Conservation (phyloP, 805 yeast genomes). For the Jamesozyma jinghongensis region DNA sequence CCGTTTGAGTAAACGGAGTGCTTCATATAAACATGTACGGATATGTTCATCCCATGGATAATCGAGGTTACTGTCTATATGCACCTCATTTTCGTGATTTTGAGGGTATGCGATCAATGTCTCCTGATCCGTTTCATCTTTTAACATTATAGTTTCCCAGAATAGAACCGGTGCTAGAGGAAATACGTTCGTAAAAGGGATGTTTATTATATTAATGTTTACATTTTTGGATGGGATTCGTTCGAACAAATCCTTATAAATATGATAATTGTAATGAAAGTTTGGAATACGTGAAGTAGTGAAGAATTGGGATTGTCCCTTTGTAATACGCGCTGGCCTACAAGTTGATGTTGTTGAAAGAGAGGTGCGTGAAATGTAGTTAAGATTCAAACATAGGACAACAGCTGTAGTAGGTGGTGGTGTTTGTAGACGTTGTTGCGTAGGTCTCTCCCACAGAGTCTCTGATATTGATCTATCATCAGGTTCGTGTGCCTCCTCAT, state of each 20-base stretch:
- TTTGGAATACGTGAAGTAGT: conserved; percentile 17
- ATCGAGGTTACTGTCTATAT: background rate
- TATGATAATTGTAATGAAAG: conserved; percentile 27
- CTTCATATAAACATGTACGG: conserved; percentile 12
- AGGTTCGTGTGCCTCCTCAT: conserved; percentile 6
- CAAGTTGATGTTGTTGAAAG: conserved; percentile 4
- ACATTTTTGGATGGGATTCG: conserved; percentile 23
- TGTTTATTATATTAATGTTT: conserved; percentile 25
- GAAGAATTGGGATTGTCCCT: conserved; percentile 20
- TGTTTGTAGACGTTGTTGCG: conserved; percentile 12
- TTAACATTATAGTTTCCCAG: conserved; percentile 15
- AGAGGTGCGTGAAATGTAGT: conserved; percentile 15
- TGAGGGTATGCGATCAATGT: conserved; percentile 18
- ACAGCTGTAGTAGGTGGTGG: conserved; percentile 31
- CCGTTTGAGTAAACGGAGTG: conserved; percentile 1
- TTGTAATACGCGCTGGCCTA: conserved; percentile 20
- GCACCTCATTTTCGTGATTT: background rate
- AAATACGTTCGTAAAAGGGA: conserved; percentile 29
- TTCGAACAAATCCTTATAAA: conserved; percentile 24
- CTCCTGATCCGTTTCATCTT: conserved; percentile 16
- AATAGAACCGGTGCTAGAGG: conserved; percentile 22
- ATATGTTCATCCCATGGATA: conserved; percentile 24
- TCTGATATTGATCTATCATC: conserved; percentile 18
- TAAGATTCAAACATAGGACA: conserved; percentile 18
- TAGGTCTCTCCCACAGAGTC: conserved; percentile 20